Base-by-base conservation (phyloP, 306 rosid species). In the Betula pendula region DNA sequence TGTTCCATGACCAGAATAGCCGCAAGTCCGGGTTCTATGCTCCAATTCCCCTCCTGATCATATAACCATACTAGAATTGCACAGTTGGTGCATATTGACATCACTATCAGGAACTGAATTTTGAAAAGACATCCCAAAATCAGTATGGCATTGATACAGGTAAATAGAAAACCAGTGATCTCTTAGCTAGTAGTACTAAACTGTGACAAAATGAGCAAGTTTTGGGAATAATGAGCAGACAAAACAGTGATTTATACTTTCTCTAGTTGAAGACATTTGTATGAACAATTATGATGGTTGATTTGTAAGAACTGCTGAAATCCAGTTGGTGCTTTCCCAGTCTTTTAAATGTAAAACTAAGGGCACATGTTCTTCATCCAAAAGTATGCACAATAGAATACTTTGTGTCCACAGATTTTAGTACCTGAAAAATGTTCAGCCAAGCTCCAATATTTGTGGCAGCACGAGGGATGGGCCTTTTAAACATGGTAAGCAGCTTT, bases 401-500 rank as follows among this genome's bases (percentile, higher is more conserved):
- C 47, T 43, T 51, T 58, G 8, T 62, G 42, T 25, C 60, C 1
- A 16, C 9, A 31, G 55, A 66, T 20, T 66, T 75, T 71, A 68
- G 78, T 70, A 95, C 99, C 97, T 95, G 96, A 88, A 95, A 92
- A 77, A 95, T 95, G 86, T 92, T 92, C 33, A 91, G 88, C 99
- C 99, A 95, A 48, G 99, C 99, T 84, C 99, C 99, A 72, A 95
- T 89, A 0, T 97, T 87, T 1, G 86, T 85, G 29, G 97, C 89
- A 3, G 91, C 89, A 68, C 97, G 97, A 47, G 99, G 97, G 74
- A 84, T 85, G 52, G 99, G 99, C 65, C 97, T 85, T 79, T 87
- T 91, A 80, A 89, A 88, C 83, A 95, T 91, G 75, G 79, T 91
- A 66, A 95, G 91, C 75, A 95, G 97, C 83, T 95, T 95, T 79